Conservation (phyloP, 495 filamentous ascomycete genomes). For the Trichodelitschia bisporula region DNA sequence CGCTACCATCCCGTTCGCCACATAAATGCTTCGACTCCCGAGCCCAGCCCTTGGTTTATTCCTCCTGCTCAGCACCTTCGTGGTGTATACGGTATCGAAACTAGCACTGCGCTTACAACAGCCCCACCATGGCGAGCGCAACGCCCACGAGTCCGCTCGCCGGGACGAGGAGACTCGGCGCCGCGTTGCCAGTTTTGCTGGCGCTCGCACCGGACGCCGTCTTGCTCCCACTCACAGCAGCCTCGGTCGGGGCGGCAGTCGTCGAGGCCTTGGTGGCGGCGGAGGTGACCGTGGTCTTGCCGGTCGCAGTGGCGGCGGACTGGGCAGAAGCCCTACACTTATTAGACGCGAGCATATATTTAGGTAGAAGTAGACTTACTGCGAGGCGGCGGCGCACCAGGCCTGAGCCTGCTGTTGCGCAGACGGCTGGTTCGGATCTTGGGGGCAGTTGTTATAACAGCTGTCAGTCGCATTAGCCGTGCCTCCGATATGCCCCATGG, state of each 20-base stretch:
- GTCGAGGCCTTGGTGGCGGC: conserved; percentile 1
- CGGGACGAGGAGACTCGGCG: conserved; percentile 3
- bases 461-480: conserved; percentile 1
- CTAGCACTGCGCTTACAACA: conserved; percentile 8
- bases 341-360: not conserved
- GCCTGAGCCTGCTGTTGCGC: conserved; percentile 8
- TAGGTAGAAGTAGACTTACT: conserved; percentile 7
- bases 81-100: too few relatives aligned
- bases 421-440: conserved; percentile 1
- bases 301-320: conserved; percentile 1
- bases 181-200: not conserved
- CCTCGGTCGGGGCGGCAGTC: conserved; percentile 1
- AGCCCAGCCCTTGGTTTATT: too few relatives aligned
- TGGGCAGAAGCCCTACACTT: not conserved
- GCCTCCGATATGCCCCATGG: too few relatives aligned
- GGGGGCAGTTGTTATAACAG: conserved; percentile 17
- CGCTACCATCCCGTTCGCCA: too few relatives aligned
- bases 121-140: conserved; percentile 7
- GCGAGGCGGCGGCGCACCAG: conserved; percentile 12
- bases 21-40: too few relatives aligned
- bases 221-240: not conserved
- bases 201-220: not conserved
- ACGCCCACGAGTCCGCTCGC: conserved; percentile 5
- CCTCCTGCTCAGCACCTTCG: too few relatives aligned
- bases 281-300: conserved; percentile 1